phyloP scores from a whole-genome alignment of 108 stramenopile species.

The Fragilaria radians region DNA sequence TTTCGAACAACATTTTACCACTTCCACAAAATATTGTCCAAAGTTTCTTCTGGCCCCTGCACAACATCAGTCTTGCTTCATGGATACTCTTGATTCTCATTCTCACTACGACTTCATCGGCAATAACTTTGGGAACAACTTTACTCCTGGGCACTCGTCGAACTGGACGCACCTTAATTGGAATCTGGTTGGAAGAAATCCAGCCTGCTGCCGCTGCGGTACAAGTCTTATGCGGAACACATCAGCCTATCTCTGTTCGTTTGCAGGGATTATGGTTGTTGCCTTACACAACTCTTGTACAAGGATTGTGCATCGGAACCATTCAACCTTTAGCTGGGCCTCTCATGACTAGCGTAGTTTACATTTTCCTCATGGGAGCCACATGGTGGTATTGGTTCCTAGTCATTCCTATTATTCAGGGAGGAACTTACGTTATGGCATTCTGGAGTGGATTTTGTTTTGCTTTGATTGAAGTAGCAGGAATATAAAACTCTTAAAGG shows the following conservation, averaged over 20 bases:
- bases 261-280: constrained; percentile 63
- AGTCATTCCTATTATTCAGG: constrained; percentile 51
- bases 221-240: constrained; percentile 49
- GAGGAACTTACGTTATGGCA: constrained; percentile 32
- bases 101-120: constrained; percentile 37
- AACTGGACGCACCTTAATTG: constrained; percentile 43
- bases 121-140: constrained; percentile 36
- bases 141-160: constrained; percentile 67
- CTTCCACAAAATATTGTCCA: constrained; percentile 39
- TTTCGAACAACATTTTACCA: constrained; percentile 24
- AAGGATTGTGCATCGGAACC: constrained; percentile 16
- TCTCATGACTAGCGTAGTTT: constrained; percentile 9
- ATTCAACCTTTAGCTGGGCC: background rate
- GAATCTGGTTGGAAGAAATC: constrained; percentile 51
- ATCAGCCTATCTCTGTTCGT: constrained; percentile 62
- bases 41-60: constrained; percentile 78
- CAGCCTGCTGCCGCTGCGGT: constrained; percentile 32
- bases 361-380: constrained; percentile 5
- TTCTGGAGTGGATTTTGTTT: constrained; percentile 59
- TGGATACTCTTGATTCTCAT: constrained; percentile 73
- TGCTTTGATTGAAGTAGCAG: constrained; percentile 78
- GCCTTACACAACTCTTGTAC: constrained; percentile 31
- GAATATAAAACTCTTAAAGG: constrained; percentile 55
- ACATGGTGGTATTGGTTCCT: constrained; percentile 68
- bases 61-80: constrained; percentile 56